Conservation (phyloP, 495 filamentous ascomycete species). For the Penicillium crystallinum region DNA sequence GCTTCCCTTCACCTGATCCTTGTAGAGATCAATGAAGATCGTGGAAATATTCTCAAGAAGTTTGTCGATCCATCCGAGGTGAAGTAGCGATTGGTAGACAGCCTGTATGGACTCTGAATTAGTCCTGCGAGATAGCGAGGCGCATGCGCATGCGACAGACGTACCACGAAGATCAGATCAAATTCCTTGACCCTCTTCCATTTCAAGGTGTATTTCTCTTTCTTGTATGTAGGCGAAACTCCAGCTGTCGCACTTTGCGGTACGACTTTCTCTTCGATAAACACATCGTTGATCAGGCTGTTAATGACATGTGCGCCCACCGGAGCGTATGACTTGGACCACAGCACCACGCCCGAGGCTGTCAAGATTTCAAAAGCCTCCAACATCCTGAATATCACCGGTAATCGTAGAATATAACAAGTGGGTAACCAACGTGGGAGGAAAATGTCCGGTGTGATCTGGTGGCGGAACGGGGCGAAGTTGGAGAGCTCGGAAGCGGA, state of each 20-base stretch:
- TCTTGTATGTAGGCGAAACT: slow-evolving; percentile 63
- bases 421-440: slow-evolving; percentile 1
- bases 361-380: slow-evolving; percentile 95
- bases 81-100: slow-evolving; percentile 91
- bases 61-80: slow-evolving; percentile 95
- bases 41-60: slow-evolving; percentile 90
- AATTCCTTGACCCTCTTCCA: slow-evolving; percentile 91
- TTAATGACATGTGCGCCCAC: slow-evolving; percentile 82
- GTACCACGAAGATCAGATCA: slow-evolving; percentile 90
- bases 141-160: slow-evolving; percentile 26
- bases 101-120: slow-evolving; percentile 52
- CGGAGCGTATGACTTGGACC: slow-evolving; percentile 81
- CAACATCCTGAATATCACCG: slow-evolving; percentile 54
- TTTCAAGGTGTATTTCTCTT: slow-evolving; percentile 91
- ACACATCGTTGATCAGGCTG: slow-evolving; percentile 89
- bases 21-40: slow-evolving; percentile 84
- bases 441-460: slow-evolving; percentile 12
- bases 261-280: slow-evolving; percentile 86
- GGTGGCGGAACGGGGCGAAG: slow-evolving; percentile 37
- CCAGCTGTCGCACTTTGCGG: slow-evolving; percentile 39
- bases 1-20: slow-evolving; percentile 75
- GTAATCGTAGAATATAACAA: background rate
- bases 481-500: slow-evolving; percentile 23
- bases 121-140: slow-evolving; percentile 15
- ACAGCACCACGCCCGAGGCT: slow-evolving; percentile 92